Percentiles rank a stretch among this genome's conserved stretches.
These are phyloP conservation scores for Anethum foeniculum DNA, from an alignment of 140 eudicot genomes.

Conservation along the genomic window DNA sequence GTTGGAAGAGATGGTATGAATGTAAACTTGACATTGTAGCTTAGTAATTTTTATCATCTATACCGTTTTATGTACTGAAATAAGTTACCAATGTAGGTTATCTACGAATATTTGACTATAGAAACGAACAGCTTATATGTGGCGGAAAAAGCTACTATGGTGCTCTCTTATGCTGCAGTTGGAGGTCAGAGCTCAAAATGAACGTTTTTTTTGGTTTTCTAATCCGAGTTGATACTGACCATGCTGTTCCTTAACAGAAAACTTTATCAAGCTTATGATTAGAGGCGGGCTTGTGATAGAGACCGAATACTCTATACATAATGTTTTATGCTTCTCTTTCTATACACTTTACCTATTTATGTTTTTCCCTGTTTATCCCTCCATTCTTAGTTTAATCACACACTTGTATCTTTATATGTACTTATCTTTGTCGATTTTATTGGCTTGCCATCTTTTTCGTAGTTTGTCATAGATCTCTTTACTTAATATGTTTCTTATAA, in stretches of 20 bases:
- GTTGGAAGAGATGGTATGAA: slow-evolving; percentile 95
- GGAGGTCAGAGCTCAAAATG: slow-evolving; percentile 56
- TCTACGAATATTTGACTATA: slow-evolving; percentile 80
- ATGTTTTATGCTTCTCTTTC: not conserved
- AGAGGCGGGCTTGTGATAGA: not conserved
- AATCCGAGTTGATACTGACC: not conserved
- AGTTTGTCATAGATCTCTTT: not conserved
- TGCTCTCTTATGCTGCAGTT: slow-evolving; percentile 87
- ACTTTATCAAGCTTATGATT: not conserved
- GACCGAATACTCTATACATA: not conserved
- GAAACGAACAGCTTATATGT: slow-evolving; percentile 81
- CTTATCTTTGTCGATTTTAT: not conserved
- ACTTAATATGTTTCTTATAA: not conserved
- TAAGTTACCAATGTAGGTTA: slow-evolving; percentile 43
- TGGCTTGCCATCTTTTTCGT: not conserved
- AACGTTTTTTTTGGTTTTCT: not conserved
- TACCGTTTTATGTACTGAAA: slow-evolving; percentile 10
- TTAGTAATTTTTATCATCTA: not conserved
- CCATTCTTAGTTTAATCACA: not conserved
- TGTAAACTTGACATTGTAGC: slow-evolving; percentile 9
- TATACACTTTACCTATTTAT: not conserved
- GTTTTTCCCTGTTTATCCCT: not conserved
- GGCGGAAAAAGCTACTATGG: slow-evolving; percentile 99
- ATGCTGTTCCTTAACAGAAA: not conserved
- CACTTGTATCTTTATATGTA: not conserved